A percentile compares a stretch with the other conserved stretches of the same genome.
Conservation (phyloP, 345 rosid genomes). For the Pistacia atlantica region DNA sequence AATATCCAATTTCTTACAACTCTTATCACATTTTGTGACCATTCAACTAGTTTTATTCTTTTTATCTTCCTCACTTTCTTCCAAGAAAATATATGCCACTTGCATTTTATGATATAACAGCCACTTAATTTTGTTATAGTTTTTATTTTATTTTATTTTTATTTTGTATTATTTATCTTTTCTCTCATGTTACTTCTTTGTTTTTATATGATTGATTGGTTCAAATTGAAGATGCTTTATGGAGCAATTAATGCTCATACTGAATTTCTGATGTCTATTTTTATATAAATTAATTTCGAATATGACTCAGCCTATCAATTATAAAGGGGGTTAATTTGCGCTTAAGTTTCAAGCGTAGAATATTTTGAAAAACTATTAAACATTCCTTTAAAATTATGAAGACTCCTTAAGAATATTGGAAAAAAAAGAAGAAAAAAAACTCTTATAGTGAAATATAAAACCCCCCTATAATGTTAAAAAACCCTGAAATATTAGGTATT, state of each 20-base stretch:
- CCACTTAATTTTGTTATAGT: neutral
- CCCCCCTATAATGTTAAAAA: too few species aligned
- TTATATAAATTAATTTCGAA: neutral
- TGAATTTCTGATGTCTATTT: neutral
- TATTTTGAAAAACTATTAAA: too few species aligned
- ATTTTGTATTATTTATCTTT: neutral
- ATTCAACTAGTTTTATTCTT: constrained; percentile 6
- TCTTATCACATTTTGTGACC: constrained; percentile 28
- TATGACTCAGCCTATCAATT: neutral
- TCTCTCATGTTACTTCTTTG: neutral
- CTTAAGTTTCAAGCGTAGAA: too few species aligned
- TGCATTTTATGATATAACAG: constrained; percentile 12
- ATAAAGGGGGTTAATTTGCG: too few species aligned
- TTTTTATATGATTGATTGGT: neutral
- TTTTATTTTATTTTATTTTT: too few species aligned
- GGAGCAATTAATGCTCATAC: neutral
- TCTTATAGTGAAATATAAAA: too few species aligned
- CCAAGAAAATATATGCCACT: constrained; percentile 26
- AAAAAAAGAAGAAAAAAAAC: too few species aligned
- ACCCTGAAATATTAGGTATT: too few species aligned
- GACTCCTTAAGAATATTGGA: too few species aligned
- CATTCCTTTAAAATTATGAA: too few species aligned
- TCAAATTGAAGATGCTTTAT: neutral
- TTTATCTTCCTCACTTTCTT: neutral
- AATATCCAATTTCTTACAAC: constrained; percentile 28